Base-by-base conservation (phyloP, 2,329 filamentous ascomycete genomes). In the Alternaria sp. region DNA sequence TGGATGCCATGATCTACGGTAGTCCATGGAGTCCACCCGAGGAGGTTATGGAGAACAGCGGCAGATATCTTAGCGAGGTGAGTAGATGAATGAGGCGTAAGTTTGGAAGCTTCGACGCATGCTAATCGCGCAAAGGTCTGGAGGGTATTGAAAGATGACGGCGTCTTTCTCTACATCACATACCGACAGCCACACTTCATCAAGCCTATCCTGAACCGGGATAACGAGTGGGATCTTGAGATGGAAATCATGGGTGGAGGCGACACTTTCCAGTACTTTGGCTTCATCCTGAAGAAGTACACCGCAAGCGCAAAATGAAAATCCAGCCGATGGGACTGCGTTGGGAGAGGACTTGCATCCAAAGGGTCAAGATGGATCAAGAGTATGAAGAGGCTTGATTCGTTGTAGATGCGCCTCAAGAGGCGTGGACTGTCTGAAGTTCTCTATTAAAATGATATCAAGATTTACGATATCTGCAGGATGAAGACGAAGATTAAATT, bases 1-100 rank as follows among this genome's bases (percentile, higher is more conserved):
- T 88, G 4, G 85, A 88, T 73, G 84, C 83, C 49, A 86, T 88
- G 83, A 84, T 88, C 30, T 80, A 85, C 67, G 85, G 86, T 3
- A 85, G 82, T 64, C 82, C 82, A 0, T 87, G 85, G 85, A 82
- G 77, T 62, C 86, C 85, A 2, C 85, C 85, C 0, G 78, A 81
- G 7, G 82, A 85, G 32, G 84, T 86, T 1, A 67, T 77, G 36
- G 75, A 83, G 0, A 86, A 86, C 67, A 85, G 82, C 7, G 72
- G 79, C 6, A 75, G 74, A 23, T 88, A 88, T 67, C 75, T 87
- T 7, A 75, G 79, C 21, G 85, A 88, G 79, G 85, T 86, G 70
- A 59, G 66, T 51, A 10, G 19, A 53, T 2, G 10, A 8, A 9
- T 6, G 2, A 45, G 23, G 36, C 12, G 2, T 9, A 5, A 11